phyloP scores from a whole-genome alignment of 306 rosid species.

The Aeschynomene evenia region DNA sequence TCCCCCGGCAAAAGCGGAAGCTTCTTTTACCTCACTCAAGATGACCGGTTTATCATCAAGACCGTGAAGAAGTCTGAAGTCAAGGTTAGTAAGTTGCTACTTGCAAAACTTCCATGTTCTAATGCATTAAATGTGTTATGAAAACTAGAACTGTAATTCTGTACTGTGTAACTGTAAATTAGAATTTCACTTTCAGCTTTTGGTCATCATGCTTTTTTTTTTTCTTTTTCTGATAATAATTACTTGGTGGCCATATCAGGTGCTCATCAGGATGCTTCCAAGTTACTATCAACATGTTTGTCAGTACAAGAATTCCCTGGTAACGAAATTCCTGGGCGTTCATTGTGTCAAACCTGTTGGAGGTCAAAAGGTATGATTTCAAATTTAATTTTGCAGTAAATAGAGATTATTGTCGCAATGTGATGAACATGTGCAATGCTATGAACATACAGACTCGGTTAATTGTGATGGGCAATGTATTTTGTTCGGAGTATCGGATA shows the following conservation, averaged over 20 bases:
- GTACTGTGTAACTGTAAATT: neutral
- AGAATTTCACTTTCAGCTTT: constrained; percentile 28
- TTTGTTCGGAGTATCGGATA: constrained; percentile 52
- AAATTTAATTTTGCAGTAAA: neutral
- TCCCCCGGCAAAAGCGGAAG: constrained; percentile 64
- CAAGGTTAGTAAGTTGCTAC: constrained; percentile 52
- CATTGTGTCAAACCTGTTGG: constrained; percentile 61
- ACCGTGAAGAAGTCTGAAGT: constrained; percentile 61
- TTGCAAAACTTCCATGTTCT: constrained; percentile 20
- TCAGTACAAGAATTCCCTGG: constrained; percentile 52
- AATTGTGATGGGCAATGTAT: constrained; percentile 58
- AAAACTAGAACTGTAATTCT: constrained; percentile 22
- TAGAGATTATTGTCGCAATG: neutral
- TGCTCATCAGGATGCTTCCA: constrained; percentile 57
- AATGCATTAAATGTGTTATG: constrained; percentile 18
- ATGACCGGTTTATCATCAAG: constrained; percentile 50
- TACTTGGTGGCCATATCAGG: constrained; percentile 43
- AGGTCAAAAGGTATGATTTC: constrained; percentile 47
- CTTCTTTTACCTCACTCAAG: constrained; percentile 56
- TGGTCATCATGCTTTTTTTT: constrained; percentile 15
- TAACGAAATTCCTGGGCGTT: constrained; percentile 54
- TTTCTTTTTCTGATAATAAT: constrained; percentile 18
- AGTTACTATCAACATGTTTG: constrained; percentile 49
- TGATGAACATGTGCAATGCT: neutral
- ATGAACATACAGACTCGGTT: constrained; percentile 47